Base-by-base conservation (phyloP, 768 basidiomycete genomes). In the Pulveroboletus sp. region DNA sequence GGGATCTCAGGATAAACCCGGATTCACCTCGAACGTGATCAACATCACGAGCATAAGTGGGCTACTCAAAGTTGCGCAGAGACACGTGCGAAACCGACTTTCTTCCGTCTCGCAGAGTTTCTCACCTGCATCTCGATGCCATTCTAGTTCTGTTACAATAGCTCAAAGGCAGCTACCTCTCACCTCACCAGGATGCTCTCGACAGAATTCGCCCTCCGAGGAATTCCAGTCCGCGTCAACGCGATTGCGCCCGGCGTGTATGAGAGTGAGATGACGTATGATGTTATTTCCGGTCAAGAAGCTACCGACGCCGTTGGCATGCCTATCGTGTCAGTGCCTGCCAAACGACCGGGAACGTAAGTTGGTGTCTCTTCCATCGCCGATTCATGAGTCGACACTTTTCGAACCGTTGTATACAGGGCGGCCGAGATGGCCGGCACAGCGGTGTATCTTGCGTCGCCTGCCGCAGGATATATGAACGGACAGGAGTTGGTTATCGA, bases 11-110 rank as follows among this genome's bases (percentile, higher is more conserved):
- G 85, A 86, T 52, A 64, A 65, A 30, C 68, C 73, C 8, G 76
- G 74, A 5, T 84, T 76, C 63, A 80, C 79, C 17, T 82, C 88
- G 18, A 76, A 69, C 41, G 83, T 90, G 27, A 77, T 91, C 59
- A 90, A 89, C 63, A 82, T 83, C 55, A 88, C 88, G 4, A 86
- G 84, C 44, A 81, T 90, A 46, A 88, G 86, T 51, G 89, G 88
- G 2, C 43, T 83, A 44, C 73, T 77, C 50, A 88, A 86, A 66
- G 51, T 88, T 18, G 78, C 85, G 1, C 88, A 90, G 64, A 76
- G 83, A 53, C 89, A 91, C 59, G 89, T 89, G 66, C n/a, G 84
- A 67, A 39, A n/a, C 32, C 13, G 17, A 1, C 24, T 24, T 40
- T n/a, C 35, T 37, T 27, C 3, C 5, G 42, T 35, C 6, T 39